These are phyloP conservation scores for Atkinsonella hypoxylon DNA, from an alignment of 2,329 filamentous ascomycete genomes.

Conservation along the genomic window DNA sequence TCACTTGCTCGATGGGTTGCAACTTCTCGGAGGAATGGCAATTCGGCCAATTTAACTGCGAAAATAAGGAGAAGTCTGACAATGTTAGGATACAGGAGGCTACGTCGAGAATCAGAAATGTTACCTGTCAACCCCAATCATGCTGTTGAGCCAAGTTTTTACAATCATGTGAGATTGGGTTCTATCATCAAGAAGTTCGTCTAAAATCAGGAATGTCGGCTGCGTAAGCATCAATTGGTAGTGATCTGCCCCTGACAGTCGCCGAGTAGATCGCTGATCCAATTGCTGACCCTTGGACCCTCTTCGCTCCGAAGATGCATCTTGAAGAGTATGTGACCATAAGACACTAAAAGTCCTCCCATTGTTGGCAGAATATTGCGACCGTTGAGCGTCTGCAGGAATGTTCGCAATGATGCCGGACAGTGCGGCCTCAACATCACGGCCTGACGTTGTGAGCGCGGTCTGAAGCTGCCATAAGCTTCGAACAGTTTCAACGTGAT, in stretches of 20 bases:
- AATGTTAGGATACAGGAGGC: constrained; percentile 1
- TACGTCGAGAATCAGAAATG: constrained; percentile 9
- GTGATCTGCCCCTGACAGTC: constrained; percentile 44
- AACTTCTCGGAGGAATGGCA: constrained; percentile 34
- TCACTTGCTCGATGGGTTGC: constrained; percentile 7
- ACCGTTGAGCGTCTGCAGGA: neutral
- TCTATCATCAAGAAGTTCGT: constrained; percentile 60
- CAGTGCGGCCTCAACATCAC: constrained; percentile 71
- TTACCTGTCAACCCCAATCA: constrained; percentile 52
- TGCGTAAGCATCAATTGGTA: constrained; percentile 67
- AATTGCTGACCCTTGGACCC: constrained; percentile 31
- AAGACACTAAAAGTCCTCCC: constrained; percentile 62
- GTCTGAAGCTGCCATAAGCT: constrained; percentile 78
- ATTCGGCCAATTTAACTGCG: constrained; percentile 42
- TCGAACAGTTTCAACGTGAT: constrained; percentile 84
- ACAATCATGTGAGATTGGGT: constrained; percentile 66
- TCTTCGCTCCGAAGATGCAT: constrained; percentile 41
- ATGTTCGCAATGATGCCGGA: constrained; percentile 46
- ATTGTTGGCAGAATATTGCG: constrained; percentile 35
- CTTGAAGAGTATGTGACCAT: constrained; percentile 69
- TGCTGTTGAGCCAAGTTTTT: constrained; percentile 65
- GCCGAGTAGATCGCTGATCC: constrained; percentile 22
- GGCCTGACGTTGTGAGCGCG: constrained; percentile 51
- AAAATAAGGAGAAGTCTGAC: constrained; percentile 49
- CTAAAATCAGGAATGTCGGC: constrained; percentile 71